Conservation (phyloP, 192 early-diverging fungal genomes). For the Neocallimastix lanati region DNA sequence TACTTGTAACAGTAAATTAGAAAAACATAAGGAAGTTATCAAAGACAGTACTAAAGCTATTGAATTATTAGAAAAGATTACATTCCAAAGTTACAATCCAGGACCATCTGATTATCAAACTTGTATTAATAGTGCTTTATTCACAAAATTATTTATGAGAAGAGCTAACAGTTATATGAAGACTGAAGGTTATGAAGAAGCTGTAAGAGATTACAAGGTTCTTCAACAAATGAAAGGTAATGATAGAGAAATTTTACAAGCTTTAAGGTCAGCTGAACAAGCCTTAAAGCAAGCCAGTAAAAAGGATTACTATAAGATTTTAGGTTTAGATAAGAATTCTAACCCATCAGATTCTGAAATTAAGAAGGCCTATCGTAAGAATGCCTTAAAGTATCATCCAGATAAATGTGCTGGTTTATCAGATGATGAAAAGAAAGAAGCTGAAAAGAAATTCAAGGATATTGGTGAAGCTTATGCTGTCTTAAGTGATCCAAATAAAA, state of each 20-base stretch:
- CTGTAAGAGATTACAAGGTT: slow-evolving; percentile 55
- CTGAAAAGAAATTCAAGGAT: slow-evolving; percentile 65
- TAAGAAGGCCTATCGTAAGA: slow-evolving; percentile 56
- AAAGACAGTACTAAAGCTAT: slow-evolving; percentile 47
- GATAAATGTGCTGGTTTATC: slow-evolving; percentile 64
- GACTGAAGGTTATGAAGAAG: slow-evolving; percentile 54
- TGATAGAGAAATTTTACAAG: slow-evolving; percentile 27
- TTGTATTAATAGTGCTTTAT: slow-evolving; percentile 24
- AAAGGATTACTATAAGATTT: slow-evolving; percentile 92
- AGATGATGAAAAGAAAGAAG: slow-evolving; percentile 26
- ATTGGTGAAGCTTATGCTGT: slow-evolving; percentile 62
- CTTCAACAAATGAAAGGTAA: slow-evolving; percentile 33
- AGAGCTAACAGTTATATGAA: slow-evolving; percentile 58
- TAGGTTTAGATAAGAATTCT: slow-evolving; percentile 56
- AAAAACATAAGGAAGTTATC: slow-evolving; percentile 29
- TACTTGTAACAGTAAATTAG: slow-evolving; percentile 44
- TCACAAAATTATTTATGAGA: slow-evolving; percentile 55
- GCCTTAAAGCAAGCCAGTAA: slow-evolving; percentile 50
- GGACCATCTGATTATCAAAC: slow-evolving; percentile 11
- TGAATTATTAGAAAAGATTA: slow-evolving; percentile 24
- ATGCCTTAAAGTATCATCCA: slow-evolving; percentile 76
- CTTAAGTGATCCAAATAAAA: slow-evolving; percentile 63
- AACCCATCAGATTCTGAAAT: slow-evolving; percentile 62
- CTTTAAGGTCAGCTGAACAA: slow-evolving; percentile 38
- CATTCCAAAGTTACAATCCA: slow-evolving; percentile 10